phyloP scores from a whole-genome alignment of 1,284 basidiomycete species.

The Fomitopsis schrenkii region DNA sequence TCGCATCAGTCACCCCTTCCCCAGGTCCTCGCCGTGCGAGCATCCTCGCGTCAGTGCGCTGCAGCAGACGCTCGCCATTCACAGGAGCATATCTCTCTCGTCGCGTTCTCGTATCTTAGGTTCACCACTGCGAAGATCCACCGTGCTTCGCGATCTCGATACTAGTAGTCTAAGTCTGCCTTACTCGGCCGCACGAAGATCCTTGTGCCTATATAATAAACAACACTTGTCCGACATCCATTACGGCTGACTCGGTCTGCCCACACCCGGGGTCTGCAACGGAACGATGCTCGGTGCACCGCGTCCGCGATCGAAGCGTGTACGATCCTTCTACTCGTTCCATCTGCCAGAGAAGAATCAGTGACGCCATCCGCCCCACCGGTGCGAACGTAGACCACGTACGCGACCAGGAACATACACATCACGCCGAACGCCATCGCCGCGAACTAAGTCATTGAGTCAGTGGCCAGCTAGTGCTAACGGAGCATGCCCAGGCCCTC shows the following conservation, averaged over 20 bases:
- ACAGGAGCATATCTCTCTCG: not conserved
- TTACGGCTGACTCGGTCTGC: not conserved
- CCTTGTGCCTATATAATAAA: not conserved
- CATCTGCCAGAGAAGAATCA: slow-evolving; percentile 45
- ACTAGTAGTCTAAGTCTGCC: not conserved
- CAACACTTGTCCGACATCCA: not conserved
- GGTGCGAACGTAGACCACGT: slow-evolving; percentile 36
- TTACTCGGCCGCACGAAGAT: not conserved
- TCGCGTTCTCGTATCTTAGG: not conserved
- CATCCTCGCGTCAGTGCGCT: not conserved
- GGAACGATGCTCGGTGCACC: not conserved
- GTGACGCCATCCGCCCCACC: slow-evolving; percentile 12
- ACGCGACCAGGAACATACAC: slow-evolving; percentile 88
- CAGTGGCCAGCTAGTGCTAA: not conserved
- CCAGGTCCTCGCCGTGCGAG: not conserved
- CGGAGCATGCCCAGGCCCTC: slow-evolving; percentile 15
- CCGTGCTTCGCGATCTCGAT: not conserved
- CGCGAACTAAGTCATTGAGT: slow-evolving; percentile 53
- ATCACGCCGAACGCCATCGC: slow-evolving; percentile 86
- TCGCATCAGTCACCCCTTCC: not conserved
- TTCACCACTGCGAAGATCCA: not conserved
- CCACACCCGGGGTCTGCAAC: not conserved
- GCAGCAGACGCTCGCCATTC: not conserved
- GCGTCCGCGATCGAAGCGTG: not conserved
- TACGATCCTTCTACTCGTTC: slow-evolving; percentile 65